These are phyloP conservation scores for Phytophthora hibernalis DNA, from an alignment of 352 stramenopile genomes.

Conservation along the genomic window DNA sequence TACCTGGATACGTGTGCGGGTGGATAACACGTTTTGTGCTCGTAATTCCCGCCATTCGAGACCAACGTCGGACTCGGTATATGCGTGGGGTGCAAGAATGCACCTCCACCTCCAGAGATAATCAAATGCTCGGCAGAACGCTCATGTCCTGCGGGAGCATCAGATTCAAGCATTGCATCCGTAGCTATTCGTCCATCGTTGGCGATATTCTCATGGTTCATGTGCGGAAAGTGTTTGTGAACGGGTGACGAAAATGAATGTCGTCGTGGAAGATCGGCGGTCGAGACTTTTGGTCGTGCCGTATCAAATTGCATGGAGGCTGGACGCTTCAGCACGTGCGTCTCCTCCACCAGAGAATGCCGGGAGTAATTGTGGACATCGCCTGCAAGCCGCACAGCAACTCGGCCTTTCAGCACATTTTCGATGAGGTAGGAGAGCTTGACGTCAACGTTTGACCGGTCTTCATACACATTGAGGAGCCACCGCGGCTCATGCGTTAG, in stretches of 20 bases:
- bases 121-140: conserved; percentile 76
- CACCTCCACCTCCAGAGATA: conserved; percentile 90
- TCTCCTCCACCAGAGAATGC: conserved; percentile 73
- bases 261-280: conserved; percentile 30
- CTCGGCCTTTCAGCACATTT: conserved; percentile 72
- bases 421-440: conserved; percentile 85
- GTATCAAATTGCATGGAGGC: conserved; percentile 40
- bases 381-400: conserved; percentile 84
- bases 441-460: conserved; percentile 70
- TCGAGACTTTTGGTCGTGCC: conserved; percentile 19
- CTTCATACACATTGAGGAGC: conserved; percentile 91
- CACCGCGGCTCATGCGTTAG: conserved; percentile 93
- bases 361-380: conserved; percentile 96
- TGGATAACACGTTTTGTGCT: conserved; percentile 85
- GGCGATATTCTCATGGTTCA: conserved; percentile 41
- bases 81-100: conserved; percentile 92
- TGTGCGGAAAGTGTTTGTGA: conserved; percentile 83
- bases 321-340: conserved; percentile 37
- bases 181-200: conserved; percentile 22
- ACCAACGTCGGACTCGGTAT: conserved; percentile 60
- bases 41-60: conserved; percentile 81
- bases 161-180: conserved; percentile 12
- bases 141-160: conserved; percentile 13
- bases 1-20: conserved; percentile 79
- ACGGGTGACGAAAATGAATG: conserved; percentile 44